phyloP scores from a whole-genome alignment of 345 rosid species.

The Eucalyptus sideroxylon region DNA sequence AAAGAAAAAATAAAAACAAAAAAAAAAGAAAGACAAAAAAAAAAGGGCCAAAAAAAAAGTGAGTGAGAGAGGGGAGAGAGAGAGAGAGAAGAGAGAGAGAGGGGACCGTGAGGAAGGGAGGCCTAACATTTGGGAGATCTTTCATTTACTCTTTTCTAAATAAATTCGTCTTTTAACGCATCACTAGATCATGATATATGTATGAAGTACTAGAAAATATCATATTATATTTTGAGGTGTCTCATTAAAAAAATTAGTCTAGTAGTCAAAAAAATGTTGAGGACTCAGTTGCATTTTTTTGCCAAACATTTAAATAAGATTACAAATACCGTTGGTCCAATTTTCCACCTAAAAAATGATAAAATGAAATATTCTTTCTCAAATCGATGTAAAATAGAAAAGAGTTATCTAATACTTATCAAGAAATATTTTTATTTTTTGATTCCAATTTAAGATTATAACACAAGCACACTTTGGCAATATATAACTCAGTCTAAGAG shows the following conservation, averaged over 20 bases:
- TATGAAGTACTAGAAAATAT: not conserved
- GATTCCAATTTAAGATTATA: not conserved
- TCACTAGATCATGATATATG: not conserved
- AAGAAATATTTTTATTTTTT: not conserved
- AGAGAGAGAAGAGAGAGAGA: rapidly evolving
- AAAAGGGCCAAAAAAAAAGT: not conserved
- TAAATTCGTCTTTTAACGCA: not conserved
- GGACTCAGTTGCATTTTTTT: not conserved
- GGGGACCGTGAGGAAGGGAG: not conserved
- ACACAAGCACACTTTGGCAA: rapidly evolving
- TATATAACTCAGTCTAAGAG: rapidly evolving
- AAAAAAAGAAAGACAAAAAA: too few species aligned
- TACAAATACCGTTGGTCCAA: not conserved
- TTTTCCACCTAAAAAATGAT: not conserved
- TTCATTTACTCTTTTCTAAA: not conserved
- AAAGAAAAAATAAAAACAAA: not conserved
- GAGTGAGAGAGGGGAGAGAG: rapidly evolving
- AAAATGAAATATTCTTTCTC: not conserved
- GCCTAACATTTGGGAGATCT: not conserved
- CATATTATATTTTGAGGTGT: not conserved
- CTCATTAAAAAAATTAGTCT: not conserved
- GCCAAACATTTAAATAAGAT: rapidly evolving
- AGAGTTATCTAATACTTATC: not conserved
- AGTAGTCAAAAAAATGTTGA: not conserved
- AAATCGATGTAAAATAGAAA: not conserved